Base-by-base conservation (phyloP, 2,329 filamentous ascomycete species). In the Epichloe elymi region DNA sequence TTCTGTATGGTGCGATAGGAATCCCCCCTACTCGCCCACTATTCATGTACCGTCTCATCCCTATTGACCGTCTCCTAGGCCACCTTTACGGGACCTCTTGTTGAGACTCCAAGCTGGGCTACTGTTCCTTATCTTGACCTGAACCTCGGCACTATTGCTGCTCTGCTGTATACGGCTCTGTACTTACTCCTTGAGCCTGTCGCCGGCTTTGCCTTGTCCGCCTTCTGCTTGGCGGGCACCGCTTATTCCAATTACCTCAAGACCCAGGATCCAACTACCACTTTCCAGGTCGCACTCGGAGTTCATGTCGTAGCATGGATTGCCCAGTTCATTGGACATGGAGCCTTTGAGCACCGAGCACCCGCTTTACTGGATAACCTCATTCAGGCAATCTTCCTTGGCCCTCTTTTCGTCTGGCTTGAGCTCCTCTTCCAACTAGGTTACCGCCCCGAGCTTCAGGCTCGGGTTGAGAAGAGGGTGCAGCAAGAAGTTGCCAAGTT, bases 371-470 rank as follows among this genome's bases (percentile, higher is more conserved):
- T 97, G 46, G 90, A 97, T 69, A 97, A 96, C 62, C 70, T 97
- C 41, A 75, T 94, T 46, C 93, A 97, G 69, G 90, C 93, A 30
- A 68, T 97, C 56, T 91, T 97, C 62, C 75, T 97, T 23, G 93
- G 93, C 0, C 93, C 93, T 8, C 85, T 98, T 62, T 98, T 97
- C 60, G 91, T 97, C 53, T 98, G 93, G 87, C 85, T 98, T 60
- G 90, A 97, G 71, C 70, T 94, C 23, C 75, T 98, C 26, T 98
- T 98, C 73, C 82, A 76, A 61, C 79, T 94, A 48, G 93, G 93
- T 46, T 98, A 97, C 69, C 80, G 93, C 53, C 86, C 84, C 1
- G 89, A 95, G 66, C 74, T 98, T 58, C 88, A 91, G 70, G 76
- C 78, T 54, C 81, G 91, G 48, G 80, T 97, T 43, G 81, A 91